Evolutionary conservation across 2,329 filamentous ascomycete species (phyloP).

Genomic region (Aspergillus sp.): DNA sequence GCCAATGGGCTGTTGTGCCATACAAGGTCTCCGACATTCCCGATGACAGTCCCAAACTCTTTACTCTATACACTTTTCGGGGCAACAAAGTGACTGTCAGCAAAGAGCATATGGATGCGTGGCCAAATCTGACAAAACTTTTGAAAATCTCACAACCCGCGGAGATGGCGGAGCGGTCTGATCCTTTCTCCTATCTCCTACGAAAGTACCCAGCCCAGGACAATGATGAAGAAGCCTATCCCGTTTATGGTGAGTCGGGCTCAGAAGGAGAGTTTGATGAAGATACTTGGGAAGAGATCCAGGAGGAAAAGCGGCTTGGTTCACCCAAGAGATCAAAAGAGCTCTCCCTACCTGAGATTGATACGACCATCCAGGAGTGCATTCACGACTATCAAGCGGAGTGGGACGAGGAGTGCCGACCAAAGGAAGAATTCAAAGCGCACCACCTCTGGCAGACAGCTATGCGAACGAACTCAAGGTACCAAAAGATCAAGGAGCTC

Average conservation of each 20-base stretch:
- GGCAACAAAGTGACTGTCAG: constrained; percentile 23
- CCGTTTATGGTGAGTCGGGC: constrained; percentile 56
- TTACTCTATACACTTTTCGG: constrained; percentile 30
- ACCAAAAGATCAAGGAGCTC: constrained; percentile 46
- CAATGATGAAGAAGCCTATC: constrained; percentile 46
- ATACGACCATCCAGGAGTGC: constrained; percentile 53
- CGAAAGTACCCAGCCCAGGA: constrained; percentile 43
- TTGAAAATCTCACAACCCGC: background rate
- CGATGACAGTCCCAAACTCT: constrained; percentile 17
- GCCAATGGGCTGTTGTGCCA: constrained; percentile 28
- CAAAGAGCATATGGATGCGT: constrained; percentile 26
- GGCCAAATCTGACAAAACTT: constrained; percentile 24
- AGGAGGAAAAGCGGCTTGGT: constrained; percentile 46
- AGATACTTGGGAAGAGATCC: constrained; percentile 61
- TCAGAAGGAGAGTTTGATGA: constrained; percentile 56
- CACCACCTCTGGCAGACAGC: constrained; percentile 62
- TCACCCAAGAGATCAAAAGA: constrained; percentile 23
- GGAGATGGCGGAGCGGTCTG: constrained; percentile 5
- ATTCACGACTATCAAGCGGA: constrained; percentile 50
- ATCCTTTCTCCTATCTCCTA: constrained; percentile 36
- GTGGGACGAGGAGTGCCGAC: constrained; percentile 62
- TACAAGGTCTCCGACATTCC: constrained; percentile 19
- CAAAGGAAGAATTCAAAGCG: constrained; percentile 57
- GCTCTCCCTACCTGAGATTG: constrained; percentile 50
- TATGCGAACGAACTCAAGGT: constrained; percentile 42